phyloP scores from a whole-genome alignment of 139 green algal genomes.

The Picochlorum sp. region DNA sequence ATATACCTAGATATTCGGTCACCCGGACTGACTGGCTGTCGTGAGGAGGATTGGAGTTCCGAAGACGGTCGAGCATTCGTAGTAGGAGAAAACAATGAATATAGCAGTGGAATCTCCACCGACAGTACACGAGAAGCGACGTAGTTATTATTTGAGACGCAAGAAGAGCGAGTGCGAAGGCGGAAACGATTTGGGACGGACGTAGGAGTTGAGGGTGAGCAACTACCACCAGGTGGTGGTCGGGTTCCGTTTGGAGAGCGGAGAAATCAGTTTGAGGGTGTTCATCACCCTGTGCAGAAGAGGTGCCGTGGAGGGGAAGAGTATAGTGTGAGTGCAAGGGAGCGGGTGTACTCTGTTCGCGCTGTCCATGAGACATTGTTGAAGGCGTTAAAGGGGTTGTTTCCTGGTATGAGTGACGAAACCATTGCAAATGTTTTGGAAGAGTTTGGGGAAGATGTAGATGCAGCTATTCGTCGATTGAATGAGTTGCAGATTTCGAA shows the following conservation, averaged over 20 bases:
- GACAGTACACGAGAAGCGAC: background rate
- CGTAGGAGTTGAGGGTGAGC: background rate
- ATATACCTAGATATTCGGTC: too few relatives aligned
- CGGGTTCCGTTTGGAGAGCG: conserved; percentile 8
- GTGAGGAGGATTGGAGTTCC: background rate
- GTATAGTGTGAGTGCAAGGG: too few relatives aligned
- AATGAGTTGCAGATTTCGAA: conserved; percentile 43
- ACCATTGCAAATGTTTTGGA: conserved; percentile 51
- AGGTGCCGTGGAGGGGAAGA: too few relatives aligned
- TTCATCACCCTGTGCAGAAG: too few relatives aligned
- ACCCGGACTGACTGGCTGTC: background rate
- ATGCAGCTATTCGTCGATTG: conserved; percentile 65
- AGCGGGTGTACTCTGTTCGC: conserved; percentile 7
- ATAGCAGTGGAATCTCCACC: conserved; percentile 1
- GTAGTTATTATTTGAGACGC: background rate
- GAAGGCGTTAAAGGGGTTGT: conserved; percentile 44
- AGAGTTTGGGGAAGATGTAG: conserved; percentile 67
- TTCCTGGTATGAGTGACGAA: conserved; percentile 62
- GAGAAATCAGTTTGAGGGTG: too few relatives aligned
- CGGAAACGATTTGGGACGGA: too few relatives aligned
- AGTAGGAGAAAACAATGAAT: background rate
- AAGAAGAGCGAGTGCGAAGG: too few relatives aligned
- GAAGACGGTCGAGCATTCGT: background rate
- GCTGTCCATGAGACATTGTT: conserved; percentile 24
- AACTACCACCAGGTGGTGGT: conserved; percentile 11